A percentile compares a stretch with the other conserved stretches of the same genome.
Conservation (phyloP, 1,284 basidiomycete genomes). For the Vanrija pseudolonga region DNA sequence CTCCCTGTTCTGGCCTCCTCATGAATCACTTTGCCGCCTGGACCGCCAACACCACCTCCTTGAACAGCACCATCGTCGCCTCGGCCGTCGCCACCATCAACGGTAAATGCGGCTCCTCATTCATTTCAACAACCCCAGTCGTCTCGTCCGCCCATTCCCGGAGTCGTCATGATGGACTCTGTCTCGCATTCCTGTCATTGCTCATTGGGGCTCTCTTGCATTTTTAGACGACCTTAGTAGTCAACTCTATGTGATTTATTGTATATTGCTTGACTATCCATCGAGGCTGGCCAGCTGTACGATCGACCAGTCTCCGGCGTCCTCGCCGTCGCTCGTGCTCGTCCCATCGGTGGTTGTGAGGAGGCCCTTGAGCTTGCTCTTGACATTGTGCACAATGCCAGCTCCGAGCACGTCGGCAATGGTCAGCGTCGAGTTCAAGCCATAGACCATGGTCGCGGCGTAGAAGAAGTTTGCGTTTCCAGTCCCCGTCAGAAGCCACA, state of each 20-base stretch:
- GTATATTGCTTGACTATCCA: background rate
- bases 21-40: slow-evolving; percentile 31
- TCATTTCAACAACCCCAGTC: slow-evolving; percentile 16
- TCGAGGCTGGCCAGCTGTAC: slow-evolving; percentile 10
- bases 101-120: slow-evolving; percentile 31
- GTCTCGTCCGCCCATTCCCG: background rate
- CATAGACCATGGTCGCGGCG: slow-evolving; percentile 89
- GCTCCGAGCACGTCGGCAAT: slow-evolving; percentile 78
- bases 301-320: background rate
- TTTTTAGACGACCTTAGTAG: background rate
- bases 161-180: background rate
- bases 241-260: background rate
- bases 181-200: background rate
- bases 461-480: slow-evolving; percentile 99
- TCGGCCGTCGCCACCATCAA: slow-evolving; percentile 32
- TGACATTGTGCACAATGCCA: background rate
- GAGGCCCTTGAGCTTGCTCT: background rate
- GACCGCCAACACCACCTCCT: slow-evolving; percentile 23
- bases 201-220: background rate
- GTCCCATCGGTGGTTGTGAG: background rate
- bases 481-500: slow-evolving; percentile 88
- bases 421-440: slow-evolving; percentile 76
- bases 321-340: too few species aligned
- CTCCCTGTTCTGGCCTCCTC: slow-evolving; percentile 37
- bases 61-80: slow-evolving; percentile 35